Evolutionary conservation across 169 alveolate species (phyloP), one percentile per base, ranked within the genome.

Genomic region (Cytauxzoon felis): DNA sequence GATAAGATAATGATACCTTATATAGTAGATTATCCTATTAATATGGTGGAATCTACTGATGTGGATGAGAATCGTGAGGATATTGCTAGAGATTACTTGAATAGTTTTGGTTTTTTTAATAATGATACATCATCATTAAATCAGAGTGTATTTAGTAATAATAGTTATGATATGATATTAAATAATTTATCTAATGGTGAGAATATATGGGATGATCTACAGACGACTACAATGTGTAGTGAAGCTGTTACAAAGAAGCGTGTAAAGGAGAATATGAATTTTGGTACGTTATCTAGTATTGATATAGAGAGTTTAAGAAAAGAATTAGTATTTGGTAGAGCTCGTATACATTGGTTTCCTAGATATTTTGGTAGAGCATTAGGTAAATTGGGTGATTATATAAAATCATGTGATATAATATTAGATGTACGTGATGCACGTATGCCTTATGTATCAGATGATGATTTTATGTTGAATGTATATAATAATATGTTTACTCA

Each of bases 361-460:
- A 61, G 82, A 29, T 80, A 80, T 42, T 61, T 85, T 63, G 80
- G 82, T 48, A 75, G 71, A 40, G 59, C 76, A 24, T 66, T 85
- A 43, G 53, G 64, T 1, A 78, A 80, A 32, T 60, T 85, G 21
- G 64, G 86, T 2, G 88, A 85, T 19, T 73, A 76, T 30, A 67
- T 85, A 21, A 80, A 76, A 61, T 48, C 57, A 43, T 53, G 83
- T 58, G 91, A 85, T 54, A 57, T 85, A 1, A 80, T 85, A 16
- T 75, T 85, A 6, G 91, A 85, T 43, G 91, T 85, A 0, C 30
- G 91, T 34, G 87, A 85, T 59, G 89, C 87, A 18, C 59, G 87
- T 30, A 49, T 85, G 26, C 91, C 91, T 0, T 85, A 57, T 63
- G 88, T 79, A n/a, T 70, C 87, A 38, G 87, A 75, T 36, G 71